phyloP scores from a whole-genome alignment of 495 filamentous ascomycete genomes.

The Neurospora tetraspora region DNA sequence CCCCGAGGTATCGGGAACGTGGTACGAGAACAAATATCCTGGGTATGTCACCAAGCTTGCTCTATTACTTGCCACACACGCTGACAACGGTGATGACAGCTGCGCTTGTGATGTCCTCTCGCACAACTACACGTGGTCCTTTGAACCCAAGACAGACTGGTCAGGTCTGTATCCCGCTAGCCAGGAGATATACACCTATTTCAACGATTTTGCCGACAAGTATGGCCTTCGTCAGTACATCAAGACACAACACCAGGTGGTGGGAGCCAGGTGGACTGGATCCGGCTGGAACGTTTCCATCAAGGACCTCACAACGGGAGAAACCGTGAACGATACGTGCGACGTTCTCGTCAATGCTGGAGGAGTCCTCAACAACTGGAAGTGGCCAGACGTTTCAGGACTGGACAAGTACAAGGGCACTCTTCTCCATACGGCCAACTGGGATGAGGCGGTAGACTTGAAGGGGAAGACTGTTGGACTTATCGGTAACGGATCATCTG shows the following conservation, averaged over 20 bases:
- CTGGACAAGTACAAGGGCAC: constrained; percentile 31
- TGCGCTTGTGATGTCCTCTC: constrained; percentile 6
- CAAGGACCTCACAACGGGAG: neutral
- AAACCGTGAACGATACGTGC: neutral
- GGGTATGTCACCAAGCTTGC: neutral
- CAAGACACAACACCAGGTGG: constrained; percentile 21
- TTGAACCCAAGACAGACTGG: constrained; percentile 33
- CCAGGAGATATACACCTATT: constrained; percentile 24
- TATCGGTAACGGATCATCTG: constrained; percentile 28
- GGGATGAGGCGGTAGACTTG: constrained; percentile 37
- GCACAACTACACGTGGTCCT: constrained; percentile 24
- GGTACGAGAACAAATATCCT: neutral
- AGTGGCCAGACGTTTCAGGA: constrained; percentile 39
- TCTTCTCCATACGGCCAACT: constrained; percentile 41
- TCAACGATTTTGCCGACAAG: constrained; percentile 23
- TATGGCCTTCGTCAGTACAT: constrained; percentile 24
- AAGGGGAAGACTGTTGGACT: constrained; percentile 37
- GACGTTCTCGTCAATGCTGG: neutral
- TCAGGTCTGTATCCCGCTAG: constrained; percentile 23
- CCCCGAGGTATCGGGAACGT: neutral
- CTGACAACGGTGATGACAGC: neutral
- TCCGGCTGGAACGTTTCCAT: neutral
- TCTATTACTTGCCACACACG: neutral
- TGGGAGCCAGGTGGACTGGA: constrained; percentile 18
- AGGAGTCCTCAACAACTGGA: constrained; percentile 9